These are phyloP conservation scores for Fonsecaea erecta DNA, from an alignment of 2,329 filamentous ascomycete genomes.

Conservation along the genomic window DNA sequence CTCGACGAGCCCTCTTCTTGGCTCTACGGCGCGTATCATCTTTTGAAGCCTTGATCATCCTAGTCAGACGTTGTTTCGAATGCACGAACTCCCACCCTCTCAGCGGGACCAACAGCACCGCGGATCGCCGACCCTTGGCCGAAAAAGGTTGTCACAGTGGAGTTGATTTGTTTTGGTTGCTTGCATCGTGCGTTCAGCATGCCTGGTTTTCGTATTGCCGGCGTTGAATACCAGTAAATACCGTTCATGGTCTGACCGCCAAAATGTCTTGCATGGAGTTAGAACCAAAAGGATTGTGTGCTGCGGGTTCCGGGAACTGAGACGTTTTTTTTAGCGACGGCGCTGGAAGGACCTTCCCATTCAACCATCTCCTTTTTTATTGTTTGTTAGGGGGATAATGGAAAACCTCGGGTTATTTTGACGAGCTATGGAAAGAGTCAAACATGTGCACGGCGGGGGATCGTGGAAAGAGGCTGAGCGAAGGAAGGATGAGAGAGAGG, in stretches of 20 bases:
- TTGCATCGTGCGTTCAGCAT: neutral
- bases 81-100: neutral
- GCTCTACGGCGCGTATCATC: neutral
- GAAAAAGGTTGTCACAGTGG: neutral
- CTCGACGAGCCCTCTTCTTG: neutral
- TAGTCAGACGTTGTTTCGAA: neutral
- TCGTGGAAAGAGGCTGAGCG: neutral
- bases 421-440: neutral
- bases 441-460: neutral
- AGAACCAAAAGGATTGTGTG: neutral
- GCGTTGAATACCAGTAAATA: constrained; percentile 3
- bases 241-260: neutral
- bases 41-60: neutral
- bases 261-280: neutral
- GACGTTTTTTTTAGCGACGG: constrained; percentile 16
- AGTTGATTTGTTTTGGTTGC: neutral
- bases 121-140: neutral
- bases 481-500: neutral
- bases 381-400: constrained; percentile 1
- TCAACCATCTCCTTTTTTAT: neutral
- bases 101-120: constrained; percentile 16
- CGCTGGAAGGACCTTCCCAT: constrained; percentile 14
- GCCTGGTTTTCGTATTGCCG: neutral
- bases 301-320: neutral
- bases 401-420: neutral